Evolutionary conservation across 495 filamentous ascomycete species (phyloP), one percentile per base, ranked within the genome.

Genomic region (Delitschia confertaspora): DNA sequence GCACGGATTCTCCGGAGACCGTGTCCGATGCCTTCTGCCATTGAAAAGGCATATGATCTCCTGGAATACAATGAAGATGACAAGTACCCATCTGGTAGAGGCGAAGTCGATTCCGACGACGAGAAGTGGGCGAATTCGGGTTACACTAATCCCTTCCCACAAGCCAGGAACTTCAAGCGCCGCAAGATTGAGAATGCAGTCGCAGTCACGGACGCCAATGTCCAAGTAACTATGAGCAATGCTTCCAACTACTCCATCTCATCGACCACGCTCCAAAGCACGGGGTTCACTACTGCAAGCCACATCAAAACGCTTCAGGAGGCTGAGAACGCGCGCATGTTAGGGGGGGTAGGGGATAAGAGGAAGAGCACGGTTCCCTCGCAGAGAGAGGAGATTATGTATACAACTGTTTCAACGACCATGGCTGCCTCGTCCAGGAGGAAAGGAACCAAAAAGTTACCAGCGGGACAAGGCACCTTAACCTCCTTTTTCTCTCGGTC

Each of bases 1-100:
- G 68, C 80, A 10, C 68, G 71, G 32, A 87, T 85, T 36, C 62
- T 88, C 13, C 62, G 73, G 11, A 70, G 80, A 20, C 53, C 64
- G 3, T 69, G 67, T 25, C 81, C 83, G 4, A 59, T 65, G 16
- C 41, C 63, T 20, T 55, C 51, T 7, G 66, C 67, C 2, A 72
- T 85, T 42, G 51, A 69, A 9, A 62, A 67, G 42, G 64, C 57
- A 16, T 64, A 58, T 13, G 45, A 18, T 13, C 56, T 64, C 3
- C 54, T 79, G 4, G 53, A 61, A 26, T 75, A 71, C 22, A 49
- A 68, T 5, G 65, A 76, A 36, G 83, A 87, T 53, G 71, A 84
- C 46, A 61, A 69, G 20, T 85, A 76, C 68, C 78, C 80, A 3
- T 51, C 75, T 1, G 71, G 71, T 33, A 78, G 80, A 19, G 69